Evolutionary conservation across 2,329 filamentous ascomycete genomes (phyloP), one percentile per base, ranked within the genome.

Genomic region (Didymella exigua): DNA sequence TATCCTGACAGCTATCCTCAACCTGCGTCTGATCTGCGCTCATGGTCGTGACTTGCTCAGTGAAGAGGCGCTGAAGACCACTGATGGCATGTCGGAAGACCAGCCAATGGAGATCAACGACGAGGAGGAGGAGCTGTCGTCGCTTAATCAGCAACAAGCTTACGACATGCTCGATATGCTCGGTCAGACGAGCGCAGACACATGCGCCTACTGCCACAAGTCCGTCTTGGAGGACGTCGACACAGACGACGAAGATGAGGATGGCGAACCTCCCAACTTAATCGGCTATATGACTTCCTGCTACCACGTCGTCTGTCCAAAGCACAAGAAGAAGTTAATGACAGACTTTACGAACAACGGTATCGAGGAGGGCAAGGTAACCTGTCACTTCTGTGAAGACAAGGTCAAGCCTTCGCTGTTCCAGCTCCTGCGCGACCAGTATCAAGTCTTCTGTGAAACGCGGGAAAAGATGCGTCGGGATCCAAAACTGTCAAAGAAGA

Each of bases 31-130:
- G 34, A 89, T 98, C 46, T 97, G 93, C 70, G 95, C 93, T 1
- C 93, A 97, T 71, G 95, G 95, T n/a, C 89, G 89, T 61, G 93
- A 98, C 56, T 83, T 99, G 7, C 82, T 99, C 2, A 90, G 87
- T 52, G 86, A 93, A 30, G 89, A 93, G 18, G 93, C 98, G 66
- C 79, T 96, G 40, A 86, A 89, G 62, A 81, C 89, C 3, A 85
- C 93, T 45, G 89, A 92, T 69, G 93, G 93, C 21, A 83, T 91
- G 75, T 91, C 87, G n/a, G 86, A 86, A 8, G 88, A 91, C 33
- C 91, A 91, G 60, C 90, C 95, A 2, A 96, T 99, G 67, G 90
- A 96, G 63, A 82, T 98, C 19, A 92, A 95, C 57, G 91, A 91
- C 43, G 89, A 93, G 36, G 86, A 87, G 5, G 85, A 88, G 13